phyloP scores from a whole-genome alignment of 2,329 filamentous ascomycete genomes.

The Diaporthe australafricana region DNA sequence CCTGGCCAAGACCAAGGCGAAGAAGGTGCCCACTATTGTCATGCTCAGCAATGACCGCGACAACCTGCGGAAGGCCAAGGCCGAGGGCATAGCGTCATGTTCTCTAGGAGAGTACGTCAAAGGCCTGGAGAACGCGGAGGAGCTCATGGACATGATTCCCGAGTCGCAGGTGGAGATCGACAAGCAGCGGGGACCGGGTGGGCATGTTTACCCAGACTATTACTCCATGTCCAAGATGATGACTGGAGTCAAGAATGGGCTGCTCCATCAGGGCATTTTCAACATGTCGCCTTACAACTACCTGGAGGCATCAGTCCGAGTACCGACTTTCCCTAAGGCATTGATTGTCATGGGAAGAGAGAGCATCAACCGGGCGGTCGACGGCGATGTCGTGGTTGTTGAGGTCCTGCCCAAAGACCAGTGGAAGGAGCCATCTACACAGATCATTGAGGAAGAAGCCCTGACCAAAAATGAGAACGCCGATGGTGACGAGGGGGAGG shows the following conservation, averaged over 20 bases:
- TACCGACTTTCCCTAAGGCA: constrained; percentile 89
- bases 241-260: constrained; percentile 89
- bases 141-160: constrained; percentile 92
- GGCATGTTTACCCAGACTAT: constrained; percentile 90
- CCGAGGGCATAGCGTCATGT: constrained; percentile 77
- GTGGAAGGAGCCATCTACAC: constrained; percentile 96
- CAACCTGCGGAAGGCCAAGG: constrained; percentile 84
- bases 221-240: constrained; percentile 91
- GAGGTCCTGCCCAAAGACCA: constrained; percentile 94
- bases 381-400: constrained; percentile 92
- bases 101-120: constrained; percentile 83
- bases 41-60: constrained; percentile 95
- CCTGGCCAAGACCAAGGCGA: constrained; percentile 72
- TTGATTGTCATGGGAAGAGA: constrained; percentile 91
- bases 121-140: constrained; percentile 84
- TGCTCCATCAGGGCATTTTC: constrained; percentile 94
- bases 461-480: constrained; percentile 95
- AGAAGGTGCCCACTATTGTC: constrained; percentile 79
- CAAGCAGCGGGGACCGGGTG: constrained; percentile 71
- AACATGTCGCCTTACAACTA: constrained; percentile 99
- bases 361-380: constrained; percentile 94
- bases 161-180: constrained; percentile 77
- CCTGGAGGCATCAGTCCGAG: constrained; percentile 90
- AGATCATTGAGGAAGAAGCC: constrained; percentile 94
- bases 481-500: constrained; percentile 80